These are phyloP conservation scores for Colletotrichum noveboracense DNA, from an alignment of 2,329 filamentous ascomycete species.

Conservation along the genomic window DNA sequence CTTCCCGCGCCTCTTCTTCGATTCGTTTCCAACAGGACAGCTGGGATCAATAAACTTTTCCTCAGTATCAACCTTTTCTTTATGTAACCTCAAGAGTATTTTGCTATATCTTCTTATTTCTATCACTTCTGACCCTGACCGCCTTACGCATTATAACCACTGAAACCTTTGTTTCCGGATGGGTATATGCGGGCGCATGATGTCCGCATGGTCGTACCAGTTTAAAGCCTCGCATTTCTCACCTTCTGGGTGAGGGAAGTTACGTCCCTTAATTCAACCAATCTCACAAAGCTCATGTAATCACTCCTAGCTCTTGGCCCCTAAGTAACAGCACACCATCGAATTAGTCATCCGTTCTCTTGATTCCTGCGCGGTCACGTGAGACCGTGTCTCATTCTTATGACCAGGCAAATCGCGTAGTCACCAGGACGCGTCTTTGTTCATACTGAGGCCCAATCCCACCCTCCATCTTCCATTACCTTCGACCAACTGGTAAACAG, in stretches of 20 bases:
- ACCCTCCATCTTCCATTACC: background rate
- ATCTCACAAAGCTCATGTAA: background rate
- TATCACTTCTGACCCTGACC: background rate
- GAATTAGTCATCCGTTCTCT: background rate
- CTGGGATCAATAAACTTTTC: background rate
- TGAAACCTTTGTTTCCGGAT: background rate
- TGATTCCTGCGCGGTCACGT: background rate
- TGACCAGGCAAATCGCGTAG: background rate
- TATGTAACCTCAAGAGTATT: background rate
- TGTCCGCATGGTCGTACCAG: background rate
- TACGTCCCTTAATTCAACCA: background rate
- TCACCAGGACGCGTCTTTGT: background rate
- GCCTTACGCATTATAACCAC: background rate
- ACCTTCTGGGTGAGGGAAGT: background rate
- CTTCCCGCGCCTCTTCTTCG: background rate
- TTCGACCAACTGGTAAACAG: background rate
- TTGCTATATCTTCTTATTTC: background rate
- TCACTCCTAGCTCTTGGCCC: background rate
- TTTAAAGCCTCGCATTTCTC: background rate
- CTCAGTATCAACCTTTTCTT: background rate
- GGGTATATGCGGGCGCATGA: background rate
- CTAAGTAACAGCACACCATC: background rate
- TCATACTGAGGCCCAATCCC: background rate
- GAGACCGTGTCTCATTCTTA: background rate
- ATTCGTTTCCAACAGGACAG: background rate